Percentiles rank a stretch among this genome's conserved stretches.
phyloP scores from a whole-genome alignment of 108 stramenopile species.

The Fistulifera solaris region DNA sequence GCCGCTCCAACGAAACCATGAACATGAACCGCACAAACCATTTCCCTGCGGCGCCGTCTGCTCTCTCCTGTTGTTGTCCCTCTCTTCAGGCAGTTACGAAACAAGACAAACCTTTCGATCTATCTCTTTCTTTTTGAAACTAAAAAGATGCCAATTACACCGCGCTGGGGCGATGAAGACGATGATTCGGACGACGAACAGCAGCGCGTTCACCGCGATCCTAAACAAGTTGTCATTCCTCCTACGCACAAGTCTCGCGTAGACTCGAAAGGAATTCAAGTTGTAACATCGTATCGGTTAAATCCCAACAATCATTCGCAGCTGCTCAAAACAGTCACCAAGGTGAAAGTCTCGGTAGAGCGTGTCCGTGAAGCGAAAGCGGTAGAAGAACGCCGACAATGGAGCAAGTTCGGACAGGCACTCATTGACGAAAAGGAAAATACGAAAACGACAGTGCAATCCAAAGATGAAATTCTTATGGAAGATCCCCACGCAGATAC shows the following conservation, averaged over 20 bases:
- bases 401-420: conserved; percentile 82
- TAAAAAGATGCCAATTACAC: conserved; percentile 21
- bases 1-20: too few species aligned
- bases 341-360: conserved; percentile 45
- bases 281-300: conserved; percentile 68
- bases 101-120: too few species aligned
- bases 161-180: conserved; percentile 48
- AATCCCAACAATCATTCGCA: conserved; percentile 53
- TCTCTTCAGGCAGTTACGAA: too few species aligned
- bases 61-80: too few species aligned
- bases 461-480: conserved; percentile 70
- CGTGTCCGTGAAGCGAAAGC: conserved; percentile 50
- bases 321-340: conserved; percentile 69
- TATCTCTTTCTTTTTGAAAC: too few species aligned
- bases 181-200: conserved; percentile 45
- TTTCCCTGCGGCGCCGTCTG: too few species aligned
- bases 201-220: not conserved
- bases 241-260: conserved; percentile 76
- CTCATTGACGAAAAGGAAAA: conserved; percentile 44
- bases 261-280: conserved; percentile 79
- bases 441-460: conserved; percentile 52
- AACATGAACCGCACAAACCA: too few species aligned
- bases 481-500: conserved; percentile 85
- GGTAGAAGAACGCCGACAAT: conserved; percentile 60
- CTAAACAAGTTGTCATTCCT: conserved; percentile 28